Evolutionary conservation across 2,329 filamentous ascomycete genomes (phyloP), one percentile per base, ranked within the genome.

Genomic region (Talaromyces piceae): DNA sequence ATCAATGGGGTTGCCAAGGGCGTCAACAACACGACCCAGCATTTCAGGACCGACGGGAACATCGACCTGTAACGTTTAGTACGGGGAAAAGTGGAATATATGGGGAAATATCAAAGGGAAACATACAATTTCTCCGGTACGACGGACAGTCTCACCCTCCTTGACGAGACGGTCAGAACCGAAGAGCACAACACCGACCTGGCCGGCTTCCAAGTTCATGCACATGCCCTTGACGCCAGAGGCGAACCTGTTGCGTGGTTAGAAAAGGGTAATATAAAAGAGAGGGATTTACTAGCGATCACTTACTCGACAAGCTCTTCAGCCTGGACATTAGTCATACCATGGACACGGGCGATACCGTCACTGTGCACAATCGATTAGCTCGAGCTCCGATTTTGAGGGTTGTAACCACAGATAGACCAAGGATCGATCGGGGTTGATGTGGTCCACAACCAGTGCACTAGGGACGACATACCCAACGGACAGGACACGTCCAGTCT

Each of bases 161-260:
- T 89, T 93, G 84, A 98, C 93, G 68, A 96, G 83, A 91, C 93
- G 91, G 80, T 98, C 93, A 72, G 93, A 97, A 86, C 93, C 93
- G 84, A 98, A 98, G 72, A 98, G 84, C 84, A 98, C 93, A 70
- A 98, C 91, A 95, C 93, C 93, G 80, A 98, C 93, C 79, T 97
- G 93, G 76, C 93, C 93, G 77, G 93, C 93, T 81, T 98, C 93
- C 78, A 98, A 86, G 88, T 98, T 98, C 91, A 98, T 97, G 88
- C 91, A 97, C 93, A 98, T 98, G 77, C 93, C 93, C 86, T 97
- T 97, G 78, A 97, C 93, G 76, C 93, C 93, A 62, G 93, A 98
- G 69, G 93, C 89, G 81, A 98, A 98, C 82, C 91, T 96, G 11
- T 45, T 62, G 54, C 55, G 13, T 53, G 53, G 54, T 56, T 66